Base-by-base conservation (phyloP, 352 stramenopile species). In the Albugo candida region DNA sequence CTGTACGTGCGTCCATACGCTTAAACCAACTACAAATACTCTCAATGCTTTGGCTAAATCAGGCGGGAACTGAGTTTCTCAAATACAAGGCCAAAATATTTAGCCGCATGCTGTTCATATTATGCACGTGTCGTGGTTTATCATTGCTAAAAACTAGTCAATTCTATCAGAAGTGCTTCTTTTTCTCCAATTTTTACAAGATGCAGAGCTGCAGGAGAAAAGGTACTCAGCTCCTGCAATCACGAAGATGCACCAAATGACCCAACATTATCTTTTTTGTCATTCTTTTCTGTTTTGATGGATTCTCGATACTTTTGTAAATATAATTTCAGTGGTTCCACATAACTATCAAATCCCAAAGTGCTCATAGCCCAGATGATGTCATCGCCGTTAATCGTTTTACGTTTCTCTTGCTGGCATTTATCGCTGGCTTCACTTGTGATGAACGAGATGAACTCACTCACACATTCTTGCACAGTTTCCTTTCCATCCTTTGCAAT, bases 401-500 rank as follows among this genome's bases (percentile, higher is more conserved):
- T 99, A 48, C 96, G 72, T 67, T 99, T 99, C 68, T 99, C 95
- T 59, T 98, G 92, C 61, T 98, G 86, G 67, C 95, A 99, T 60
- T 99, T 98, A 66, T 99, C 95, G 54, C 82, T 97, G 21, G 96
- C 96, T 57, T 97, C 81, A 59, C 73, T 97, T 48, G 95, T 99
- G 60, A 99, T 98, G 72, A 99, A 99, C 61, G 88, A 98, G 61
- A 99, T 99, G 68, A 99, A 99, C 72, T 99, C 96, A 41, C 86
- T 97, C 50, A 99, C 95, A 59, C 94, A 99, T 73, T 99, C 95
- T 73, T 99, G 95, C 46, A 99, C 93, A 11, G 92, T 98, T 64
- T 99, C 95, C 65, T 99, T 99, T 54, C 93, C 96, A 64, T 99
- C 96, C 71, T 99, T 99, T 49, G 94, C 93, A 64, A 99, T 98